phyloP scores from a whole-genome alignment of 352 stramenopile species.

The Pythium scleroteichum region DNA sequence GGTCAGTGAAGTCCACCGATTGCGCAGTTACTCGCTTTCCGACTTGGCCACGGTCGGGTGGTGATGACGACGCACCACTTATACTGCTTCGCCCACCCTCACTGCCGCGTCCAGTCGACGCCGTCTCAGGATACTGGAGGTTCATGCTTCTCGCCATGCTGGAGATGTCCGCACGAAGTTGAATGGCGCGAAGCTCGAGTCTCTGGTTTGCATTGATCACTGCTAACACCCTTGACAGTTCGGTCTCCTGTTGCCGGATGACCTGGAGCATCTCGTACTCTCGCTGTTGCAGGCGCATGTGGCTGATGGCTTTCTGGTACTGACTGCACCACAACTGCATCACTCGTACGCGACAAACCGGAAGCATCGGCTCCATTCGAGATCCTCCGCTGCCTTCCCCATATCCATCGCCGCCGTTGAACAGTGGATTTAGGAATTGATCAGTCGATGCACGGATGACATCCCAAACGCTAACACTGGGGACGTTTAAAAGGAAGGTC shows the following conservation, averaged over 20 bases:
- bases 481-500: conserved; percentile 61
- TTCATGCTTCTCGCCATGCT: conserved; percentile 76
- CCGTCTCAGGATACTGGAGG: conserved; percentile 55
- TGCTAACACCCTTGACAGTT: conserved; percentile 68
- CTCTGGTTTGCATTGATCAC: conserved; percentile 62
- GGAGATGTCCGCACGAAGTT: conserved; percentile 73
- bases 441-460: conserved; percentile 82
- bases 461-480: conserved; percentile 83
- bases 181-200: conserved; percentile 56
- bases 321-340: conserved; percentile 88
- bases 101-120: conserved; percentile 10
- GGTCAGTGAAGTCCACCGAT: conserved; percentile 20
- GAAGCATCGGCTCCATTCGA: conserved; percentile 72
- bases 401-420: conserved; percentile 44
- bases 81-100: conserved; percentile 11
- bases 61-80: conserved; percentile 5
- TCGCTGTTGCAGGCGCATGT: conserved; percentile 86
- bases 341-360: conserved; percentile 80
- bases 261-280: conserved; percentile 84
- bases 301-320: conserved; percentile 87
- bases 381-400: conserved; percentile 25
- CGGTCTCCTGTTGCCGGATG: conserved; percentile 79
- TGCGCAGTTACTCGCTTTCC: conserved; percentile 24
- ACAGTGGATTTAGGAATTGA: conserved; percentile 83
- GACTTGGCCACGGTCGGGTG: neutral